Conservation (phyloP, 371 early-diverging fungal genomes). For the Rhizopus sp. region DNA sequence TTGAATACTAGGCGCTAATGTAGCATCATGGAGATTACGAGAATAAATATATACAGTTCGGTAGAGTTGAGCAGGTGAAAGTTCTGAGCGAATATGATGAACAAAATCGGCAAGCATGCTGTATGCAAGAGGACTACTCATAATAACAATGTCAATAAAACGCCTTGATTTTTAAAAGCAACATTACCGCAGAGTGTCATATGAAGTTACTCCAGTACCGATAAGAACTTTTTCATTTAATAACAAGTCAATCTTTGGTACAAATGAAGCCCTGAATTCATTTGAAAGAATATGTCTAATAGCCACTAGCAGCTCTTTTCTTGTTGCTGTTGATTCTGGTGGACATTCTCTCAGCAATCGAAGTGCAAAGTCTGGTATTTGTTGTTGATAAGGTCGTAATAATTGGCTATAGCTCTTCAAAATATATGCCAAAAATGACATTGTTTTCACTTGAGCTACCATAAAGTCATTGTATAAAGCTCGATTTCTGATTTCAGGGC, state of each 20-base stretch:
- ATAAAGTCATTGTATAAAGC: constrained; percentile 82
- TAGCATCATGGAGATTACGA: constrained; percentile 86
- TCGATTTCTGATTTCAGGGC: constrained; percentile 74
- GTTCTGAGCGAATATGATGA: constrained; percentile 89
- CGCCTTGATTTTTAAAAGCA: not conserved
- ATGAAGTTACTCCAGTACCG: constrained; percentile 91
- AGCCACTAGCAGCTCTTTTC: constrained; percentile 96
- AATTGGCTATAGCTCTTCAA: constrained; percentile 74
- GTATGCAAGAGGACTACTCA: constrained; percentile 81
- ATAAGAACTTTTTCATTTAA: constrained; percentile 90
- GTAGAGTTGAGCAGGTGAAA: constrained; percentile 77
- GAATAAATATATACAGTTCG: constrained; percentile 89
- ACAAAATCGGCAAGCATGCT: constrained; percentile 95
- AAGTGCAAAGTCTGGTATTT: constrained; percentile 88
- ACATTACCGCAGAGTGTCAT: constrained; percentile 79
- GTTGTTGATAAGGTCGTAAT: constrained; percentile 74
- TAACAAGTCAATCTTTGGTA: constrained; percentile 84
- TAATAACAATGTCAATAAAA: constrained; percentile 1
- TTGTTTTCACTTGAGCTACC: constrained; percentile 91
- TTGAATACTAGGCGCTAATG: constrained; percentile 87
- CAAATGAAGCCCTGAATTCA: constrained; percentile 86
- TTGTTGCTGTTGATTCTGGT: constrained; percentile 87
- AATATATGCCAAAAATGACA: constrained; percentile 96
- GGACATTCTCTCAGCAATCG: constrained; percentile 91
- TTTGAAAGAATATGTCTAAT: constrained; percentile 93